Base-by-base conservation (phyloP, 495 filamentous ascomycete genomes). In the Polyplosphaeria fusca region DNA sequence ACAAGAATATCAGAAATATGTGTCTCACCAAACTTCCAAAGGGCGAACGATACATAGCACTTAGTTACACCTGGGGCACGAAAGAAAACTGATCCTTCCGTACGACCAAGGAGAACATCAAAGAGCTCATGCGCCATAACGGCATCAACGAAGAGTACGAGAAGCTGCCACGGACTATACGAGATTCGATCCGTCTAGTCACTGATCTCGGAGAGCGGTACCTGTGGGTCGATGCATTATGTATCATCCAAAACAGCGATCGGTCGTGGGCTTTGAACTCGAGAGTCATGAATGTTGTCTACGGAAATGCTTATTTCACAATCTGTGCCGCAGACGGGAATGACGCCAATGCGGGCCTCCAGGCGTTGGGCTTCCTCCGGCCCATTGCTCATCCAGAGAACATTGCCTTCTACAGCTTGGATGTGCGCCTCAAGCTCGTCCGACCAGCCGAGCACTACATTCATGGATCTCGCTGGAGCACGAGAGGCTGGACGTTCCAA, bases 171-270 rank as follows among this genome's bases (percentile, higher is more conserved):
- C 24, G 20, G 5, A 50, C 44, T 3, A 56, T 56, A 25, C 42
- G 42, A 2, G 52, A 56, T 23, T 18, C 52, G 25, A 48, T 56
- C 30, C 7, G 16, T 3, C 42, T 56, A 3, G 44, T 50, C 24
- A n/a, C 7, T 5, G 30, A 50, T 7, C 22, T 58, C 14, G 55
- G 55, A 5, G 43, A 52, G 28, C 20, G 55, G 9, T 62, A 51
- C 24, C 25, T 62, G 5, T 62, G 59, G 59, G 39, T 62, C n/a
- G 59, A 62, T 47, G 42, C 53, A 3, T 23, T 62, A 18, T 62
- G 59, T 24, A 62, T 62, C 23, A 45, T 62, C 25, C 59, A 62
- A 25, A 43, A 62, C 23, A 46, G 47, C 45, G 11, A 44, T 5
- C 4, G 40, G 1, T 46, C 45, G n/a, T 58, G 47, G 44, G n/a